These are phyloP conservation scores for Suillus weaverae DNA, from an alignment of 768 basidiomycete species.

Conservation along the genomic window DNA sequence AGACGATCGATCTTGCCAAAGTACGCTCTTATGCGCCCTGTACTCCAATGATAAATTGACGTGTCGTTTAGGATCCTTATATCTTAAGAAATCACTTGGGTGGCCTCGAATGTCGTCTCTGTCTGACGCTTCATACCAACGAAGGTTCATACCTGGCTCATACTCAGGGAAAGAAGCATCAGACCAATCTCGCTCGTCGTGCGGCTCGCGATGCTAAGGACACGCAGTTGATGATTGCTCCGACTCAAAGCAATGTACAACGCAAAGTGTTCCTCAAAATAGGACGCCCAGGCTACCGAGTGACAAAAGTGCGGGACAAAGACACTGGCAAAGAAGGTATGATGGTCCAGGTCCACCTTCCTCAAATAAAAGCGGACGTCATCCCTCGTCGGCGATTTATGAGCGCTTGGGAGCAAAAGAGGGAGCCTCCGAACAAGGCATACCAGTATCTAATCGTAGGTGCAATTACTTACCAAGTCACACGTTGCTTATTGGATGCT, in stretches of 20 bases:
- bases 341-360: slow-evolving; percentile 96
- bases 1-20: slow-evolving; percentile 98
- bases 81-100: slow-evolving; percentile 98
- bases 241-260: slow-evolving; percentile 77
- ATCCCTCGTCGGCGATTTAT: slow-evolving; percentile 89
- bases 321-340: slow-evolving; percentile 96
- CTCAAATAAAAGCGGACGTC: slow-evolving; percentile 88
- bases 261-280: slow-evolving; percentile 98
- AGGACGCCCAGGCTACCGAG: slow-evolving; percentile 92
- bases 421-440: slow-evolving; percentile 92
- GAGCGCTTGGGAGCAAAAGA: slow-evolving; percentile 97
- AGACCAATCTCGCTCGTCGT: slow-evolving; percentile 95
- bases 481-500: slow-evolving; percentile 30
- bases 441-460: slow-evolving; percentile 97
- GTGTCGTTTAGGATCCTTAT: slow-evolving; percentile 78
- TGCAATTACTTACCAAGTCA: slow-evolving; percentile 20
- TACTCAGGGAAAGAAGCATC: slow-evolving; percentile 99
- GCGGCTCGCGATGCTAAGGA: slow-evolving; percentile 99
- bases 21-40: slow-evolving; percentile 39
- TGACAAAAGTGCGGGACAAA: slow-evolving; percentile 93
- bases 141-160: slow-evolving; percentile 99
- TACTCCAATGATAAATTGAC: slow-evolving; percentile 4
- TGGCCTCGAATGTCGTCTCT: slow-evolving; percentile 97
- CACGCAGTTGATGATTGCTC: slow-evolving; percentile 86
- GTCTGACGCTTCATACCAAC: slow-evolving; percentile 97